phyloP scores from a whole-genome alignment of 2,329 filamentous ascomycete genomes.

The Malbranchea cinnamomea region DNA sequence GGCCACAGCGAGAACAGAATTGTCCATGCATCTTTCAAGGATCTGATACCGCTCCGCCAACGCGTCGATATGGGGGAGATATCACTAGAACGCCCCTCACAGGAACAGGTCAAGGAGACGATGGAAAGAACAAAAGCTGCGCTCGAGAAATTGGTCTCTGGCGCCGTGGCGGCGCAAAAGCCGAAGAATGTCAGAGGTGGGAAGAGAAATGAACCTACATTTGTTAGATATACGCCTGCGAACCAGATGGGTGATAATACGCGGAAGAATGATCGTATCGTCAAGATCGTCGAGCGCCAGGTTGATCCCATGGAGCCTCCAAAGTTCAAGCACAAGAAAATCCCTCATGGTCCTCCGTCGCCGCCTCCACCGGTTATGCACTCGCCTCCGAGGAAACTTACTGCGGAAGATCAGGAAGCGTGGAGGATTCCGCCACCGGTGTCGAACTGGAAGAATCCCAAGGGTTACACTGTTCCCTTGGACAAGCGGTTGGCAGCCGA shows the following conservation, averaged over 20 bases:
- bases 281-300: slow-evolving; percentile 95
- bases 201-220: slow-evolving; percentile 72
- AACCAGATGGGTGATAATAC: slow-evolving; percentile 87
- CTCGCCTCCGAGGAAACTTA: slow-evolving; percentile 85
- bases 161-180: slow-evolving; percentile 81
- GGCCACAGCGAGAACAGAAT: slow-evolving; percentile 74
- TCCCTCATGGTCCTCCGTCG: slow-evolving; percentile 78
- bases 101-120: slow-evolving; percentile 70
- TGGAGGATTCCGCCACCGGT: slow-evolving; percentile 87
- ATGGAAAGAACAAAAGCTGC: slow-evolving; percentile 82
- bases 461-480: slow-evolving; percentile 89
- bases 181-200: slow-evolving; percentile 85
- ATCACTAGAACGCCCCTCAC: slow-evolving; percentile 66
- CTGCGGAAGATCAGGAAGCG: slow-evolving; percentile 89
- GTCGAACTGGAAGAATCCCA: slow-evolving; percentile 98
- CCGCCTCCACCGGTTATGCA: slow-evolving; percentile 91
- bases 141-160: slow-evolving; percentile 64
- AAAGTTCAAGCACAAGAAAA: slow-evolving; percentile 98
- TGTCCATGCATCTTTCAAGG: slow-evolving; percentile 91
- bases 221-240: slow-evolving; percentile 86
- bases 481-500: slow-evolving; percentile 94
- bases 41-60: slow-evolving; percentile 84
- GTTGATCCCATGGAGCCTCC: slow-evolving; percentile 92
- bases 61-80: slow-evolving; percentile 87
- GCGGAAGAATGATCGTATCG: slow-evolving; percentile 84